phyloP scores from a whole-genome alignment of 495 filamentous ascomycete species.

The Penicillium salamii region DNA sequence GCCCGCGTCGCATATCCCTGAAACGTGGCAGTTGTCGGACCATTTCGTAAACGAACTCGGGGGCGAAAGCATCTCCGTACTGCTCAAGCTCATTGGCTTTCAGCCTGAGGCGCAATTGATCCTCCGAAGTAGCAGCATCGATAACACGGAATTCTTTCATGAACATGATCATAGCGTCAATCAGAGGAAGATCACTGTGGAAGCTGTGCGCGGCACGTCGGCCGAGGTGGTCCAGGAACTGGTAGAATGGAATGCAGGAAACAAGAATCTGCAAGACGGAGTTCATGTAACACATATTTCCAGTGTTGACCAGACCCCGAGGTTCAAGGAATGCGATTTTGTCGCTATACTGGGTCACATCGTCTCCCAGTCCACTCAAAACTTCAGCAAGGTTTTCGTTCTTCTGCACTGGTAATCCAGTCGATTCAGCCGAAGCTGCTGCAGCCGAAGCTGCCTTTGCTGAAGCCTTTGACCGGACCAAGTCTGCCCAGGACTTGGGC shows the following conservation, averaged over 20 bases:
- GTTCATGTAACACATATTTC: slow-evolving; percentile 99
- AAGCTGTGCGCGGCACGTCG: slow-evolving; percentile 84
- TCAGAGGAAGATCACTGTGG: slow-evolving; percentile 87
- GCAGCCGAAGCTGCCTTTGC: slow-evolving; percentile 22
- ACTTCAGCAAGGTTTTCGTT: slow-evolving; percentile 69
- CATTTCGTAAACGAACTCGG: slow-evolving; percentile 93
- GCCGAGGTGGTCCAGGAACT: slow-evolving; percentile 84
- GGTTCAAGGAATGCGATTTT: slow-evolving; percentile 86
- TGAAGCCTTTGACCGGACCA: slow-evolving; percentile 57
- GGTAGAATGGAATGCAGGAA: slow-evolving; percentile 90
- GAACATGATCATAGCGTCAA: slow-evolving; percentile 97
- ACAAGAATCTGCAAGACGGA: slow-evolving; percentile 93
- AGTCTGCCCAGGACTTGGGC: slow-evolving; percentile 76
- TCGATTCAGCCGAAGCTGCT: slow-evolving; percentile 33
- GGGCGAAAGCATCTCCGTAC: slow-evolving; percentile 87
- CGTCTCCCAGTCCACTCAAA: slow-evolving; percentile 60
- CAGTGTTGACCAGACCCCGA: slow-evolving; percentile 92
- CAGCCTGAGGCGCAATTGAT: slow-evolving; percentile 67
- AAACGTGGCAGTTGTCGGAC: slow-evolving; percentile 85
- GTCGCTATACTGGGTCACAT: slow-evolving; percentile 52
- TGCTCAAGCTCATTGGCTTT: slow-evolving; percentile 83
- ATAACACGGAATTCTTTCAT: slow-evolving; percentile 90
- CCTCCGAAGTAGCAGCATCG: slow-evolving; percentile 70
- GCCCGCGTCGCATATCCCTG: slow-evolving; percentile 87
- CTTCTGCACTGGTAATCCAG: slow-evolving; percentile 49